phyloP scores from a whole-genome alignment of 2,329 filamentous ascomycete genomes.

The Simplicillium sp. region DNA sequence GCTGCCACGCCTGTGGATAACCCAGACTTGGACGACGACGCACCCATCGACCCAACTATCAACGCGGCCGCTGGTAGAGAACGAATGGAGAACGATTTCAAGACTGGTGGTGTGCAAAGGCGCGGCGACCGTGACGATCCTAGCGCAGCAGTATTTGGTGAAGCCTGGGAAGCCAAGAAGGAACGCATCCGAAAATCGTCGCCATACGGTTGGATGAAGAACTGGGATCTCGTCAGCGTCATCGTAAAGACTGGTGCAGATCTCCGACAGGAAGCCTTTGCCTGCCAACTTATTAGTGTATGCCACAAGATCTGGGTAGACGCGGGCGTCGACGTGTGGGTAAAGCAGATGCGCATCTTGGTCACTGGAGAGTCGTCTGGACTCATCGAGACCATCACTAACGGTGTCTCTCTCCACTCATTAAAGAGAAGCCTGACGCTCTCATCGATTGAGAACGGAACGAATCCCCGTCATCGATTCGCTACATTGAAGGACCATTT shows the following conservation, averaged over 20 bases:
- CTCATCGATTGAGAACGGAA: conserved; percentile 60
- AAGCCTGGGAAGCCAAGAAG: conserved; percentile 77
- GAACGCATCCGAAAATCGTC: conserved; percentile 77
- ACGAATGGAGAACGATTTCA: conserved; percentile 83
- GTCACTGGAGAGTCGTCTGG: conserved; percentile 80
- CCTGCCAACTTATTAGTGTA: conserved; percentile 73
- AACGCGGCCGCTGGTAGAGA: conserved; percentile 68
- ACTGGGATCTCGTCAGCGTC: conserved; percentile 79
- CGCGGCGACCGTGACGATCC: conserved; percentile 79
- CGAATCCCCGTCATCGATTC: conserved; percentile 65
- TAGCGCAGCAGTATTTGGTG: conserved; percentile 76
- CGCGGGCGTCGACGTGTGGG: conserved; percentile 69
- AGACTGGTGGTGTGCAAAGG: conserved; percentile 72
- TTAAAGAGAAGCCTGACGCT: conserved; percentile 75
- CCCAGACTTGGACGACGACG: conserved; percentile 47
- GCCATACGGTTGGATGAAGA: conserved; percentile 82
- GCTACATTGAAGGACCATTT: conserved; percentile 78
- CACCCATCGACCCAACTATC: conserved; percentile 39
- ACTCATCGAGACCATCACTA: conserved; percentile 80
- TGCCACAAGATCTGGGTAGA: conserved; percentile 78
- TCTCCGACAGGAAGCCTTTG: conserved; percentile 76
- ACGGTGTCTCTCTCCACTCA: conserved; percentile 78
- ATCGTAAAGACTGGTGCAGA: conserved; percentile 84
- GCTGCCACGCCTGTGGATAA: conserved; percentile 26
- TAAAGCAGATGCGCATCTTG: conserved; percentile 78